These are phyloP conservation scores for Verticillium zaregamsianum DNA, from an alignment of 2,329 filamentous ascomycete genomes.

Conservation along the genomic window DNA sequence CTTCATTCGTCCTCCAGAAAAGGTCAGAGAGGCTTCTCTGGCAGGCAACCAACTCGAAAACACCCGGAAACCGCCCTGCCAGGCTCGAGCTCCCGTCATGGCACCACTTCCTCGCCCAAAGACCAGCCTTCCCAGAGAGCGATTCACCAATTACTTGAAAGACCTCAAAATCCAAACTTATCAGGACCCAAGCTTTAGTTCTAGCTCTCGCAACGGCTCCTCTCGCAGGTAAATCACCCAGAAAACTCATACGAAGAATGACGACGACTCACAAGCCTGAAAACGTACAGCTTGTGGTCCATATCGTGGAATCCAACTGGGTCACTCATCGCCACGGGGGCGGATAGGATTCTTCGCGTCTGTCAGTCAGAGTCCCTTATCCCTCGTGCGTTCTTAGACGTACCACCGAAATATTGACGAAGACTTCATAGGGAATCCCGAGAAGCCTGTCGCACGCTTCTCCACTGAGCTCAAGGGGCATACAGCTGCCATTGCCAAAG, in stretches of 20 bases:
- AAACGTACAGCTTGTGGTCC: conserved; percentile 57
- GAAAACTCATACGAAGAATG: conserved; percentile 7
- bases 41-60: too few relatives aligned
- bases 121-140: conserved; percentile 62
- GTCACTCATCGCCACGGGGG: conserved; percentile 77
- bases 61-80: too few relatives aligned
- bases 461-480: conserved; percentile 73
- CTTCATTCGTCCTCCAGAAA: too few relatives aligned
- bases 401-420: not conserved
- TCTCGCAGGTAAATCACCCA: conserved; percentile 3
- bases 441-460: conserved; percentile 67
- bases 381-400: not conserved
- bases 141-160: conserved; percentile 63
- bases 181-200: conserved; percentile 51
- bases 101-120: conserved; percentile 39
- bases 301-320: conserved; percentile 89
- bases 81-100: conserved; percentile 21
- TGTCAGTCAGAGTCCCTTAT: conserved; percentile 44
- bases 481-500: conserved; percentile 62
- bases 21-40: too few relatives aligned
- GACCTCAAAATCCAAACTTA: conserved; percentile 69
- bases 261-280: conserved; percentile 19
- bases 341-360: conserved; percentile 68
- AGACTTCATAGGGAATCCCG: conserved; percentile 59
- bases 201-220: not conserved